Base-by-base conservation (phyloP, 345 rosid species). In the Populus tremula region DNA sequence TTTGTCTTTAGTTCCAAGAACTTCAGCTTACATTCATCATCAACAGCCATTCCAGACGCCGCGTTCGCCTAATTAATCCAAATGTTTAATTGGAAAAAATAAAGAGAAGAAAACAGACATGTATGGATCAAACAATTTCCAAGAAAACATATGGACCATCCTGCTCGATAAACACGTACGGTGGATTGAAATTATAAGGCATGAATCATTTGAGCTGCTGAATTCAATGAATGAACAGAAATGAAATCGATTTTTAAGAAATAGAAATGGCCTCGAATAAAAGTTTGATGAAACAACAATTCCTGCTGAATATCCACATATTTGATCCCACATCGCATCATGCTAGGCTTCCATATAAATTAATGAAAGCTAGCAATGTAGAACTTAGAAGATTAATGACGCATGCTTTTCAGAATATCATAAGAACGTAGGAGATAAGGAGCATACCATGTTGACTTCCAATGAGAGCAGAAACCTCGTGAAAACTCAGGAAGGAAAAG, bases 21-120 rank as follows among this genome's bases (percentile, higher is more conserved):
- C 82, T 79, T 95, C 47, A 91, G 88, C 94, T 95, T 93, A 80
- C 99, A 95, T 6, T 89, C 96, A 53, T 95, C 99, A 3, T 86
- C 83, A 72, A 95, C 98, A 73, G 93, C 96, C 99, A 93, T 93
- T 82, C 99, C 99, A 25, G 99, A 95, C 21, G 91, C 93, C 78
- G 99, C 85, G 64, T 95, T 95, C 71, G 99, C 91, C 99, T 95
- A 75, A 59, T 59, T 59, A n/a, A n/a, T 27, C 67, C 81, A 39
- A 65, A 4, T n/a, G 10, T 64, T n/a, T 63, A 20, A 14, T 64
- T 17, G 17, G 27, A 39, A 14, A 54, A 43, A 18, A 31, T 6
- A n/a, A 20, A 77, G 16, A 29, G 17, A 79, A 47, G 33, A 54
- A 21, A 54, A n/a, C 2, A 66, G 2, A 63, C 21, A 67, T 33